Base-by-base conservation (phyloP, 2,329 filamentous ascomycete species). In the Trichophaea hybrida region DNA sequence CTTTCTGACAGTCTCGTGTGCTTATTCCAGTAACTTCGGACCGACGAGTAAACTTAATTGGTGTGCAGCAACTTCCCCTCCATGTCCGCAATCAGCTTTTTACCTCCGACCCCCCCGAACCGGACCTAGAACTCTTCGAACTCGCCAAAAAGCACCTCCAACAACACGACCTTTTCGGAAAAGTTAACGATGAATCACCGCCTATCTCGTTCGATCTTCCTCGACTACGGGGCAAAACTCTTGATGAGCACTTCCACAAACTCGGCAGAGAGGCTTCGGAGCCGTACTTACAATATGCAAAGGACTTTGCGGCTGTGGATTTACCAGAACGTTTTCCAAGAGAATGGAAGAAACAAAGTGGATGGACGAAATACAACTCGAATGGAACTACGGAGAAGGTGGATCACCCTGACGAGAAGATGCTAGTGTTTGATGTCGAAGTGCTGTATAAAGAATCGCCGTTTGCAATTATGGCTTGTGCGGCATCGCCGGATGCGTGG, bases 401-500 rank as follows among this genome's bases (percentile, higher is more conserved):
- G 4, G 82, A 85, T 62, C 81, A 82, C 7, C 93, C 94, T 0
- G 78, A 91, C 62, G 64, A 66, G 17, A 54, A 62, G 48, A 84
- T 91, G 77, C 88, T 86, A 43, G 90, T 86, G 40, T 98, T 98
- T 68, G 93, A 98, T 73, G 94, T 90, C 0, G 93, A 98, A 73
- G 90, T 96, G 51, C 84, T 98, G 84, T 98, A 85, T 80, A 94
- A 94, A 71, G 82, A 93, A 70, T 91, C 84, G 65, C 84, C 86
- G 0, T 98, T 88, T 72, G 89, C 94, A 0, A 88, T 95, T 59
- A 97, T 98, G 88, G 93, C 94, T 24, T 97, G 91, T 70, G 93
- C 94, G 12, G 86, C 84, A 15, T 89, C 89, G 66, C 84, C 88
- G 0, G 90, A 83, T 2, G 84, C 89, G 34, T 98, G 94, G 94